Conservation (phyloP, 2,329 filamentous ascomycete genomes). For the Cercospora sesami region DNA sequence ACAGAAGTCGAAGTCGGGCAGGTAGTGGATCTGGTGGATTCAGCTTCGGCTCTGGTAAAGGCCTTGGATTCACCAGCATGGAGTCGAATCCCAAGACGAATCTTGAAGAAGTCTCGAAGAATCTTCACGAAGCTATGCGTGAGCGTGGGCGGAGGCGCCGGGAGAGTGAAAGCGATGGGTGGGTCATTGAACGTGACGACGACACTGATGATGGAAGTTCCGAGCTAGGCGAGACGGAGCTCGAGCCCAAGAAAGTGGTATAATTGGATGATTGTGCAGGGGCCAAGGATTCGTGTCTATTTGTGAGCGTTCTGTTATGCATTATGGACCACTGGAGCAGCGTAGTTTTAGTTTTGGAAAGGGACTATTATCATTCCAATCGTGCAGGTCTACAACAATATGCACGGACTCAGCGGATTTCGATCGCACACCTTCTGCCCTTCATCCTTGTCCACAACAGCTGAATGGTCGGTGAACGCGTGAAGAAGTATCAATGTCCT, state of each 20-base stretch:
- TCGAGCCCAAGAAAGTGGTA: conserved; percentile 30
- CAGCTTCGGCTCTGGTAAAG: conserved; percentile 20
- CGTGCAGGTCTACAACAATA: background rate
- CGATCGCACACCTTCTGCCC: background rate
- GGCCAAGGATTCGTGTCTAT: background rate
- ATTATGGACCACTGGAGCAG: background rate
- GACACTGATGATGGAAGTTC: conserved; percentile 25
- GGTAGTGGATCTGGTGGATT: conserved; percentile 36
- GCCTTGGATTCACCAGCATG: conserved; percentile 41
- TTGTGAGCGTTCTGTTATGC: conserved; percentile 9
- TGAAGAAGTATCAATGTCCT: background rate
- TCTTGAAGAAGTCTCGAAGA: conserved; percentile 78
- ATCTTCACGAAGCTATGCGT: conserved; percentile 81
- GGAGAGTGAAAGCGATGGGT: conserved; percentile 36
- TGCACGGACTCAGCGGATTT: background rate
- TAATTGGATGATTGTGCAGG: no score
- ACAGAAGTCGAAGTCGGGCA: conserved; percentile 68
- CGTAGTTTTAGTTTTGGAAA: background rate
- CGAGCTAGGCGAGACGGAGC: conserved; percentile 16
- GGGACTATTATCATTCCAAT: background rate
- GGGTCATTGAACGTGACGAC: conserved; percentile 29
- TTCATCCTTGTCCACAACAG: no score
- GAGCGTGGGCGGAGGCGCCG: conserved; percentile 67
- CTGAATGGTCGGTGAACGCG: no score
- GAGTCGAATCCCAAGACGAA: conserved; percentile 60